Conservation (phyloP, 192 early-diverging fungal species). For the Phycomyces nitens region DNA sequence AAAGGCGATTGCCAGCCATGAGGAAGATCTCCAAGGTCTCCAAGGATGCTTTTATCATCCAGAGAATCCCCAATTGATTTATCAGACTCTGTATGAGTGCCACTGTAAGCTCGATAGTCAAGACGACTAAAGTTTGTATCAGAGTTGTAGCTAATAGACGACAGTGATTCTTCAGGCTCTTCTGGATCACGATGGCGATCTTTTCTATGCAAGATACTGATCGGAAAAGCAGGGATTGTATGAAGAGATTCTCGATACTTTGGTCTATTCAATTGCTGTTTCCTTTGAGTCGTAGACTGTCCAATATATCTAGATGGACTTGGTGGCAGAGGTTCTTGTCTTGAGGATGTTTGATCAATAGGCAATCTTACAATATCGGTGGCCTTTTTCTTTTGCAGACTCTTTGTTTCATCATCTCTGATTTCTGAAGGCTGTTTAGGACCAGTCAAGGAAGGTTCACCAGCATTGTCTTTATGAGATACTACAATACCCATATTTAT, state of each 20-base stretch:
- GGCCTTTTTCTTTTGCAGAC: no score
- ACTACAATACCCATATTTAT: no score
- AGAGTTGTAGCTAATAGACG: not conserved
- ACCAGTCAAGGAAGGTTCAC: no score
- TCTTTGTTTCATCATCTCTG: no score
- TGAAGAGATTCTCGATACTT: not conserved
- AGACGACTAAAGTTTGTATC: slow-evolving; percentile 1
- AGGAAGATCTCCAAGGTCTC: not conserved
- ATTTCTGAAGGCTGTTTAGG: no score
- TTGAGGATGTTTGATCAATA: no score
- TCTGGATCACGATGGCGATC: not conserved
- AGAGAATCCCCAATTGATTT: not conserved
- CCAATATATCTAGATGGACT: no score
- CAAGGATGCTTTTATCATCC: not conserved
- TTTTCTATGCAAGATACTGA: not conserved
- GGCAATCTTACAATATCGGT: no score
- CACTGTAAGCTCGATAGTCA: not conserved
- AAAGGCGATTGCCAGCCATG: slow-evolving; percentile 1
- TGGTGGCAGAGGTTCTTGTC: no score
- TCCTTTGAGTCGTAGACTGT: not conserved
- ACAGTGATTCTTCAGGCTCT: not conserved
- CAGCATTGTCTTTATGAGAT: no score
- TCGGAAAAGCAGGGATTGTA: not conserved
- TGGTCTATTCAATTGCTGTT: not conserved
- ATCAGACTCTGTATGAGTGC: not conserved